A percentile compares a stretch with the other conserved stretches of the same genome.
Evolutionary conservation across 805 yeast genomes (phyloP).

Genomic region (Kuraishia borneana): DNA sequence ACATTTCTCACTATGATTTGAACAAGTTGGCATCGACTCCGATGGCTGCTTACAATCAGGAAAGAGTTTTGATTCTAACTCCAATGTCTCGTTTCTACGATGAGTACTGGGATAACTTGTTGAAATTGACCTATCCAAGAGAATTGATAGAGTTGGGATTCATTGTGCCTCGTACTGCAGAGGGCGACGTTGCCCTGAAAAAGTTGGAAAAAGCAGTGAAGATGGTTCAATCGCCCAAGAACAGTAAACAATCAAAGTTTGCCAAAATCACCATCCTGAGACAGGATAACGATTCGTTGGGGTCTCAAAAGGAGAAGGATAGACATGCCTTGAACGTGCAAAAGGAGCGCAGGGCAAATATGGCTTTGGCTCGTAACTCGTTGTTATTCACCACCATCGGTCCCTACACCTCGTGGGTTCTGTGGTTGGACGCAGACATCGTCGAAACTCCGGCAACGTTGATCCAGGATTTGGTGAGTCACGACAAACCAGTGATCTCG

Average conservation of each 20-base stretch:
- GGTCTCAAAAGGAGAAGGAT: conserved; percentile 71
- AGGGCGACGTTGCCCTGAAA: conserved; percentile 73
- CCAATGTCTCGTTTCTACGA: conserved; percentile 84
- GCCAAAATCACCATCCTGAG: conserved; percentile 79
- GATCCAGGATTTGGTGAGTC: conserved; percentile 78
- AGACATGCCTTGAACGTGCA: conserved; percentile 84
- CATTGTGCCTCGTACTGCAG: conserved; percentile 71
- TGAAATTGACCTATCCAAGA: conserved; percentile 72
- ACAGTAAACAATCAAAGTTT: conserved; percentile 46
- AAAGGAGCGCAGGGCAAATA: conserved; percentile 76
- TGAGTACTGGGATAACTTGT: conserved; percentile 80
- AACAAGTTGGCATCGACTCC: conserved; percentile 66
- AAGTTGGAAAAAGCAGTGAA: conserved; percentile 69
- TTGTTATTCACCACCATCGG: conserved; percentile 79
- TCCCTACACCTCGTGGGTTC: conserved; percentile 87
- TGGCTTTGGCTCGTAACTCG: conserved; percentile 94
- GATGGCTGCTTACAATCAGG: conserved; percentile 63
- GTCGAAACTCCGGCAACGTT: conserved; percentile 77
- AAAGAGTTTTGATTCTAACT: conserved; percentile 75
- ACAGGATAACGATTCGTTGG: conserved; percentile 77
- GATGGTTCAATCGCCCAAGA: conserved; percentile 49
- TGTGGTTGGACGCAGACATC: conserved; percentile 95
- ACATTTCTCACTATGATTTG: conserved; percentile 75
- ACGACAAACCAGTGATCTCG: conserved; percentile 77
- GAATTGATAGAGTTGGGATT: conserved; percentile 81